Percentiles rank a stretch among this genome's conserved stretches.
phyloP scores from a whole-genome alignment of 2,329 filamentous ascomycete species.

The Fusarium bactridioides region DNA sequence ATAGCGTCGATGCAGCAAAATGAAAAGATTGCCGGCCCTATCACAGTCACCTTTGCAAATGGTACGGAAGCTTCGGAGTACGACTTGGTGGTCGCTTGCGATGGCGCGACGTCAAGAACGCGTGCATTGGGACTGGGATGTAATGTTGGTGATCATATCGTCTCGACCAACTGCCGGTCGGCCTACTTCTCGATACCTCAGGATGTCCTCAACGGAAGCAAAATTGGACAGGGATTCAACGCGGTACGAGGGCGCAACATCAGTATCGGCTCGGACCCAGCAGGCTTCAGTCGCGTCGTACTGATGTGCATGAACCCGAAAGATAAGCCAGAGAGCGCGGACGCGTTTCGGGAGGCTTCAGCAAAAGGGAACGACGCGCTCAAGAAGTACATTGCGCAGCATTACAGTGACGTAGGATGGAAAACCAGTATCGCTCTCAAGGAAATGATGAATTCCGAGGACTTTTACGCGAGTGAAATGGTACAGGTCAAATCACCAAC shows the following conservation, averaged over 20 bases:
- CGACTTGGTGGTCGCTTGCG: conserved; percentile 11
- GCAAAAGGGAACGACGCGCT: conserved; percentile 33
- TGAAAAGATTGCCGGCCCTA: neutral
- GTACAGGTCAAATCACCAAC: conserved; percentile 53
- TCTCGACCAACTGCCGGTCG: conserved; percentile 47
- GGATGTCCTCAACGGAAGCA: conserved; percentile 50
- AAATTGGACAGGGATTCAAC: conserved; percentile 48
- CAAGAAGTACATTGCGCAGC: conserved; percentile 50
- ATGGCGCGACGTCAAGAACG: conserved; percentile 10
- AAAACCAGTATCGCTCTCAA: conserved; percentile 46
- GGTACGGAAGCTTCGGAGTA: conserved; percentile 2
- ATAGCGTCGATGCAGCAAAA: conserved; percentile 5
- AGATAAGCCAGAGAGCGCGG: conserved; percentile 37
- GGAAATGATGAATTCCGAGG: conserved; percentile 45
- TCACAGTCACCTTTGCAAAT: conserved; percentile 7
- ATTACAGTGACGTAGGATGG: conserved; percentile 58
- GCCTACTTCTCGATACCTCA: conserved; percentile 52
- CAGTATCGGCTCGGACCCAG: conserved; percentile 45
- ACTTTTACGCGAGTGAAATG: conserved; percentile 57
- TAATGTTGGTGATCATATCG: neutral
- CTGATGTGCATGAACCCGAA: conserved; percentile 49
- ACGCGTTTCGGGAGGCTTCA: conserved; percentile 51
- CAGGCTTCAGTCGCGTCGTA: conserved; percentile 43
- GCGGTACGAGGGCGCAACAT: conserved; percentile 50
- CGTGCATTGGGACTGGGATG: conserved; percentile 4